Base-by-base conservation (phyloP, 139 green algal genomes). In the Gonium pectorale region DNA sequence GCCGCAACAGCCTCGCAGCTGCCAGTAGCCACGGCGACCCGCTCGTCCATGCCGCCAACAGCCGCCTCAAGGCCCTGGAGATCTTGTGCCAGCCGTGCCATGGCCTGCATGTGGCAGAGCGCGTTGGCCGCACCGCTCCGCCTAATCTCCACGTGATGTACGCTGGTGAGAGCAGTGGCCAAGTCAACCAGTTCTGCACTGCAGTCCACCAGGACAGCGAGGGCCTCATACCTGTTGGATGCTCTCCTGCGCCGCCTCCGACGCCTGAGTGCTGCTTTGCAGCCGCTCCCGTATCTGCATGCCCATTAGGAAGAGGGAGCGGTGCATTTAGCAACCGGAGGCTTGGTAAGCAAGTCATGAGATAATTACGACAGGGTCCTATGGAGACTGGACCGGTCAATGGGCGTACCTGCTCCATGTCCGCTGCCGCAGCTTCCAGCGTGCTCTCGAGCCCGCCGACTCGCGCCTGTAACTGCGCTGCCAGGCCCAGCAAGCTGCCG, bases 341-440 rank as follows among this genome's bases (percentile, higher is more conserved):
- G n/a, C n/a, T n/a, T n/a, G n/a, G n/a, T n/a, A n/a, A n/a, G n/a
- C n/a, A n/a, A n/a, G n/a, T n/a, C n/a, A n/a, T n/a, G n/a, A n/a
- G n/a, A n/a, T n/a, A n/a, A n/a, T n/a, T n/a, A n/a, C n/a, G n/a
- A n/a, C n/a, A n/a, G n/a, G n/a, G n/a, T n/a, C n/a, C n/a, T n/a
- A n/a, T n/a, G n/a, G n/a, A n/a, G n/a, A n/a, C n/a, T n/a, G n/a
- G n/a, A n/a, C n/a, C n/a, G n/a, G n/a, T n/a, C n/a, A n/a, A n/a
- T n/a, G n/a, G n/a, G n/a, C n/a, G n/a, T 52, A 81, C 73, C 75
- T 71, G 75, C 33, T 60, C 44, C 69, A 87, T 46, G 31, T 70
- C 69, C 0, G 69, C 71, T 13, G 59, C 43, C 11, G 59, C 69
- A 24, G 67, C 41, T n/a, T 68, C 68, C 8, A 67, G 29, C 31